Conservation (phyloP, 1,139 yeast species). For the Cylindricascospora bacillispora region DNA sequence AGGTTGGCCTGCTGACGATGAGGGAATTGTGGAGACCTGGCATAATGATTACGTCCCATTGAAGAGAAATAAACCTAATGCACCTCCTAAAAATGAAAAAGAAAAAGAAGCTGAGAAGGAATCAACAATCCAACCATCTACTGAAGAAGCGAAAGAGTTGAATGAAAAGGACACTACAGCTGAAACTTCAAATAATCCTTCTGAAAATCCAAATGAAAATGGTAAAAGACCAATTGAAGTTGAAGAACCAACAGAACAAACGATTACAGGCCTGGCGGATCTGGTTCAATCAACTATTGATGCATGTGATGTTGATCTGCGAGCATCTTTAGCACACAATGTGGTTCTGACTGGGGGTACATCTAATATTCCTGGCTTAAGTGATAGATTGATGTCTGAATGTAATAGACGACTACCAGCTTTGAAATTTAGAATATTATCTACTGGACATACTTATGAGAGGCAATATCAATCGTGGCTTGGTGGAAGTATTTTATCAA, state of each 20-base stretch:
- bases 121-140: constrained; percentile 21
- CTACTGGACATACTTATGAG: constrained; percentile 76
- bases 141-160: constrained; percentile 14
- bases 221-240: constrained; percentile 23
- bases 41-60: constrained; percentile 57
- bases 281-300: constrained; percentile 60
- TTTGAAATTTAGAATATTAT: constrained; percentile 77
- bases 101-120: constrained; percentile 19
- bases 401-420: constrained; percentile 70
- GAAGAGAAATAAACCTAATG: constrained; percentile 36
- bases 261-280: constrained; percentile 46
- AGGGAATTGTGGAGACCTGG: constrained; percentile 25
- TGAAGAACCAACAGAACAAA: constrained; percentile 5
- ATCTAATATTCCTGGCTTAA: constrained; percentile 75
- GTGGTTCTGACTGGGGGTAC: constrained; percentile 87
- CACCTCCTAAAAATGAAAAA: constrained; percentile 21
- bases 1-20: constrained; percentile 22
- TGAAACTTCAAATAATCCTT: constrained; percentile 4
- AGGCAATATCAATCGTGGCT: constrained; percentile 85
- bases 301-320: constrained; percentile 71
- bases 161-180: constrained; percentile 4
- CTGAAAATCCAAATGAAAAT: constrained; percentile 19
- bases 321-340: constrained; percentile 85
- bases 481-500: constrained; percentile 87
- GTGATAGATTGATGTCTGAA: constrained; percentile 70